Base-by-base conservation (phyloP, 2,329 filamentous ascomycete species). In the Colletotrichum orchidophilum region DNA sequence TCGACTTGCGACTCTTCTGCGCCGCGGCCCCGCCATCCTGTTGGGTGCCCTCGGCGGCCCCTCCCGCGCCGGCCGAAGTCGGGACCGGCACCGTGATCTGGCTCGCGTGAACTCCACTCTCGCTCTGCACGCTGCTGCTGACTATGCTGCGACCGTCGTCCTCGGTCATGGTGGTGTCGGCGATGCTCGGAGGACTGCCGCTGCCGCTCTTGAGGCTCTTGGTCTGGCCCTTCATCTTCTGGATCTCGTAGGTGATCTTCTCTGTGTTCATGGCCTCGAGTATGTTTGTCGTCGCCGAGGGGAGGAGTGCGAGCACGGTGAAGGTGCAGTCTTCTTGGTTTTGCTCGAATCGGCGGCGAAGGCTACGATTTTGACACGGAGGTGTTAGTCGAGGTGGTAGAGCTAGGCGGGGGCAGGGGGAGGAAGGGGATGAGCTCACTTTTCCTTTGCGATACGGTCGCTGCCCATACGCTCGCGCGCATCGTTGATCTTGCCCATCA, bases 281-380 rank as follows among this genome's bases (percentile, higher is more conserved):
- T 76, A 99, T 93, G 79, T 97, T 96, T 75, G 96, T 91, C 27
- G 95, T 95, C 7, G 95, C 94, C 39, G 96, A 97, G 5, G 96
- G 96, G 11, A 99, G 88, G 66, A 99, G 90, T 33, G 96, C 96
- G n/a, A 98, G 91, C 54, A 98, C 95, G 46, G 96, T 99, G 80
- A 97, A 98, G 58, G 96, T 98, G 83, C 96, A 99, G 83, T 99
- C 96, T 80, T 97, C 96, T 81, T 99, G 96, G 82, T 99, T 99
- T 83, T 99, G 96, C 81, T 98, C 94, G 83, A 99, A 99, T 78
- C 96, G 93, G 70, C 96, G 93, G 62, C 95, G 95, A 73, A 99
- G 89, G 82, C 96, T 98, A 77, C 31, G n/a, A 29, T 33, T 42
- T 27, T 21, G 33, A 26, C 6, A 15, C 11, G n/a, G 12, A 11